Percentiles rank a stretch among this genome's conserved stretches.
Conservation (phyloP, 192 early-diverging fungal species). For the Coemansia interrupta region DNA sequence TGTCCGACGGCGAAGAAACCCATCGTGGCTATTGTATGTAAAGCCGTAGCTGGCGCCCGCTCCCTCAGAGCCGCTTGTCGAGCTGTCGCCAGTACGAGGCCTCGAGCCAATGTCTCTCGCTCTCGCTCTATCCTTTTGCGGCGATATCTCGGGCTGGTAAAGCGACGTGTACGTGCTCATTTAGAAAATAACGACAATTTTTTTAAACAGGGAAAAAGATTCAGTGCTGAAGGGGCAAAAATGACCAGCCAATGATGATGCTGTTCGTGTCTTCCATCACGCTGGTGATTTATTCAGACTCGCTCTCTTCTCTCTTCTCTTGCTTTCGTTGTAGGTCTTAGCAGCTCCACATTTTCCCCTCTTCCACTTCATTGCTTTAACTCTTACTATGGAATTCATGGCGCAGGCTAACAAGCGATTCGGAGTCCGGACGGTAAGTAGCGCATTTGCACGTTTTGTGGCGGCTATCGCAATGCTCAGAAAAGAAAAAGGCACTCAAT, state of each 20-base stretch:
- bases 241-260: too few relatives aligned
- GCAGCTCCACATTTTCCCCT: too few relatives aligned
- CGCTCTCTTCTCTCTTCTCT: neutral
- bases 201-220: neutral
- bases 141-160: constrained; percentile 7
- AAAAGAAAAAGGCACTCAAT: neutral
- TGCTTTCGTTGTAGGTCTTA: neutral
- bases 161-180: constrained; percentile 19
- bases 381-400: constrained; percentile 40
- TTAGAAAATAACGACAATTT: neutral
- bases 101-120: neutral
- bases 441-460: too few relatives aligned
- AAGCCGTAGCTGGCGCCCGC: constrained; percentile 3
- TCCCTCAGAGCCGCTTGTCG: neutral
- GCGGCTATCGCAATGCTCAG: neutral
- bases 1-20: constrained; percentile 12
- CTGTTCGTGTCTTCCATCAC: too few relatives aligned
- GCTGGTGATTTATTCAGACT: too few relatives aligned
- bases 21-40: constrained; percentile 12
- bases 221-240: too few relatives aligned
- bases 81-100: neutral
- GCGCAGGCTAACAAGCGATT: constrained; percentile 30
- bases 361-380: neutral
- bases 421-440: constrained; percentile 49
- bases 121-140: neutral